Base-by-base conservation (phyloP, 176 grass and related monocot genomes). In the Eragrostis curvula region DNA sequence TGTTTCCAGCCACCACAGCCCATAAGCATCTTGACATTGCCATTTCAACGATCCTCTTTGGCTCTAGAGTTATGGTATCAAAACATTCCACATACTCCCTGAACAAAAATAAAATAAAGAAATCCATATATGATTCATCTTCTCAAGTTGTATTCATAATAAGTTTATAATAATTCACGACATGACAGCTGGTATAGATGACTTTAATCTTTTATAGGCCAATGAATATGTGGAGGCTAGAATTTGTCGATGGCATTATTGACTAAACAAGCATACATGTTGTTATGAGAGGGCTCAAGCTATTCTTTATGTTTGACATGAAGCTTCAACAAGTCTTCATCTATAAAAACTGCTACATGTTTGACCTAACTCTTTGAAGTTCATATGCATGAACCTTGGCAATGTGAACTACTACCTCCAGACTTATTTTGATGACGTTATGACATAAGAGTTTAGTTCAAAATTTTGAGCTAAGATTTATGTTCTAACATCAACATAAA, bases 261-360 rank as follows among this genome's bases (percentile, higher is more conserved):
- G 52, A 79, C 78, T 65, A 77, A 82, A 85, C 23, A 81, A 71
- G 6, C 32, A 73, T 24, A 61, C 0, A 45, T 83, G 12, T 82
- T 36, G 23, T 7, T 30, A 46, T n/a, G 30, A 61, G 57, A 68
- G 47, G 74, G 32, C 58, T 27, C 49, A 20, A 51, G 68, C 45
- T 62, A 70, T 81, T 73, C 71, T 67, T 85, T 78, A 67, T 73
- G 50, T 73, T 83, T 90, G 88, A 90, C 79, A 79, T 74, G 42
- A n/a, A 73, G 18, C 76, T 48, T 66, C 59, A 74, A 50, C 41
- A 78, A 20, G 47, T 79, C 40, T 59, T 24, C 70, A 62, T 79
- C 14, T 83, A 83, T 40, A 69, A 36, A 86, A 15, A 44, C 12
- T 25, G 12, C 71, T 66, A 59, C 49, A 81, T 71, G 58, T 47